These are phyloP conservation scores for Aristolochia fimbriata DNA, from an alignment of 164 flowering plant species.

Conservation along the genomic window DNA sequence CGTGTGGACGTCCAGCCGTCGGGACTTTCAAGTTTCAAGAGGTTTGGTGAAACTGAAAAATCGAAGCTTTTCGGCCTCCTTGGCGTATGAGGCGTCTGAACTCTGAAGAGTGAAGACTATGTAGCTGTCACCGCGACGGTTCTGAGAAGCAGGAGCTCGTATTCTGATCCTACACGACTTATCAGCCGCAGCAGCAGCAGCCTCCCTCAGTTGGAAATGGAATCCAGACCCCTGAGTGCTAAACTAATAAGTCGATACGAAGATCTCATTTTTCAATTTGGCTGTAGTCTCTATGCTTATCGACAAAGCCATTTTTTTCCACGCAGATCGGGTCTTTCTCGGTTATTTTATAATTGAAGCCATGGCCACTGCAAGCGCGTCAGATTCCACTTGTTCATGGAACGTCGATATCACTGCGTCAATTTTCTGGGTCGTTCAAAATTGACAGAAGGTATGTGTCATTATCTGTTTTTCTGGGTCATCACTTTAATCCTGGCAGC, in stretches of 20 bases:
- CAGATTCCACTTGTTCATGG: conserved; percentile 13
- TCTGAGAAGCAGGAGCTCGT: conserved; percentile 25
- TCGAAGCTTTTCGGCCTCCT: not conserved
- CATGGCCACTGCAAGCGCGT: conserved; percentile 6
- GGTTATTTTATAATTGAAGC: not conserved
- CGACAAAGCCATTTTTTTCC: conserved; percentile 3
- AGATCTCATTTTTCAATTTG: conserved; percentile 4
- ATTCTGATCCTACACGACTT: conserved; percentile 19
- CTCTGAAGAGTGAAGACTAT: not conserved
- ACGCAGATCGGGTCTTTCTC: not conserved
- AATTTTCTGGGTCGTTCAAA: not conserved
- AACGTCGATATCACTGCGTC: not conserved
- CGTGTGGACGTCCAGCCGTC: not conserved
- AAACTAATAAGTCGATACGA: conserved; percentile 9
- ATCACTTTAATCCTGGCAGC: too few species aligned
- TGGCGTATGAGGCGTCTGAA: too few species aligned
- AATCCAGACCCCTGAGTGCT: not conserved
- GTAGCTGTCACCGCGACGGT: not conserved
- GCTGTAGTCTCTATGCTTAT: conserved; percentile 3
- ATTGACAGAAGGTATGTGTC: not conserved
- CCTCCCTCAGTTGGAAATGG: not conserved
- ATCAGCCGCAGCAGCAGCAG: conserved; percentile 14
- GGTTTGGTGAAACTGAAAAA: conserved; percentile 6
- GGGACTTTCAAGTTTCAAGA: not conserved
- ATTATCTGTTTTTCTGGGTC: not conserved